A percentile compares a stretch with the other conserved stretches of the same genome.
phyloP scores from a whole-genome alignment of 306 rosid species.

The Pueraria montana region DNA sequence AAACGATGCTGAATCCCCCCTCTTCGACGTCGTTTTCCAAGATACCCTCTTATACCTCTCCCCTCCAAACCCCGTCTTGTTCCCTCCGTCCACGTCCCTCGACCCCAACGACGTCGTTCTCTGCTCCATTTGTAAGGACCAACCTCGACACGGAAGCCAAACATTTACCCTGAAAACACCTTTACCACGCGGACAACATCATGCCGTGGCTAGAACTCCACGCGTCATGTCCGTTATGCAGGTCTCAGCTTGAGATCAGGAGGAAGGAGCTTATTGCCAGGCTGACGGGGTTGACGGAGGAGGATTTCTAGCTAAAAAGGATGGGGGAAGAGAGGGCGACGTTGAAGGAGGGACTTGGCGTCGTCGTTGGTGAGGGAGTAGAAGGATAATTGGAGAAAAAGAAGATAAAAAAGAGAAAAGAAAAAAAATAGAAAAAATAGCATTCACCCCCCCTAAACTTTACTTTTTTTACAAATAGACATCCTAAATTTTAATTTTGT shows the following conservation, averaged over 20 bases:
- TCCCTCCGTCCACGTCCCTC: slow-evolving; percentile 50
- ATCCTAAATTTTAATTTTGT: too few relatives aligned
- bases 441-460: too few relatives aligned
- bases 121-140: slow-evolving; percentile 83
- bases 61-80: neutral
- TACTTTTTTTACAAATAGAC: too few relatives aligned
- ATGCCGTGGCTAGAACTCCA: slow-evolving; percentile 81
- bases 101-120: slow-evolving; percentile 58
- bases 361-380: too few relatives aligned
- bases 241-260: slow-evolving; percentile 58
- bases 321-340: too few relatives aligned
- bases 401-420: too few relatives aligned
- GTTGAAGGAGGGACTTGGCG: too few relatives aligned
- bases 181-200: slow-evolving; percentile 82
- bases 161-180: slow-evolving; percentile 79
- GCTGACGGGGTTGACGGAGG: too few relatives aligned
- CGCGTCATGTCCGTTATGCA: slow-evolving; percentile 82
- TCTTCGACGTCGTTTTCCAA: slow-evolving; percentile 41
- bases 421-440: too few relatives aligned
- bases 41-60: slow-evolving; percentile 16
- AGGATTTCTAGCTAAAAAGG: too few relatives aligned
- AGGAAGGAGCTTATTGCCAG: too few relatives aligned
- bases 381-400: too few relatives aligned
- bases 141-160: slow-evolving; percentile 59
- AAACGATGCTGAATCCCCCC: slow-evolving; percentile 47